Conservation (phyloP, 2,329 filamentous ascomycete species). For the Paecilomyces dactylethromorphus region DNA sequence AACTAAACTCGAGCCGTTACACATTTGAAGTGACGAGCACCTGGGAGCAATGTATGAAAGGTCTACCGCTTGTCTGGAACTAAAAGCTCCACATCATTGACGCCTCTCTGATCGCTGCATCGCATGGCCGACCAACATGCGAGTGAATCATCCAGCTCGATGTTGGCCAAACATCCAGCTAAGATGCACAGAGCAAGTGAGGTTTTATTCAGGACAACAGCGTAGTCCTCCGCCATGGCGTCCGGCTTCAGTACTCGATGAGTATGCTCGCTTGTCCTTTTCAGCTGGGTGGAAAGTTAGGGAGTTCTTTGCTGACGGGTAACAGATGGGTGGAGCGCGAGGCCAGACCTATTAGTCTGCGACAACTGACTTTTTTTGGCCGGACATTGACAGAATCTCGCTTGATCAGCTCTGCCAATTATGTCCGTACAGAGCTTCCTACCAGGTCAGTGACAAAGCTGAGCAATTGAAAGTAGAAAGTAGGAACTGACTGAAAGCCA, state of each 20-base stretch:
- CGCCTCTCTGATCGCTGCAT: not conserved
- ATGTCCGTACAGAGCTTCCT: conserved; percentile 90
- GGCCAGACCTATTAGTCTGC: conserved; percentile 88
- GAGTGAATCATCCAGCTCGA: conserved; percentile 25
- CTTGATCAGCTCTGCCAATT: conserved; percentile 91
- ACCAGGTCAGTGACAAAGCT: conserved; percentile 52
- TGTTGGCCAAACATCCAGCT: conserved; percentile 22
- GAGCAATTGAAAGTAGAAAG: conserved; percentile 1
- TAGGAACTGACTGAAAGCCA: conserved; percentile 26
- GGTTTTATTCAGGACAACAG: conserved; percentile 19
- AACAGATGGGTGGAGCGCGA: conserved; percentile 85
- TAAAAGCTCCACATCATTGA: not conserved
- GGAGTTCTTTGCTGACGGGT: conserved; percentile 9
- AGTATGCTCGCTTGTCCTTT: conserved; percentile 36
- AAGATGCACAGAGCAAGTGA: conserved; percentile 13
- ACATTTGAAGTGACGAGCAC: not conserved
- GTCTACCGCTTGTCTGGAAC: not conserved
- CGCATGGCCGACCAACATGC: conserved; percentile 31
- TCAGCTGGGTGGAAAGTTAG: conserved; percentile 2
- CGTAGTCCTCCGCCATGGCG: conserved; percentile 49
- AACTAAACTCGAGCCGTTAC: not conserved
- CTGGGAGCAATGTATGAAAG: not conserved
- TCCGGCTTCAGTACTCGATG: conserved; percentile 53
- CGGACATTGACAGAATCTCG: conserved; percentile 84
- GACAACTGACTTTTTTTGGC: conserved; percentile 95